phyloP scores from a whole-genome alignment of 805 yeast species.

The Wickerhamomyces rabaulensis region DNA sequence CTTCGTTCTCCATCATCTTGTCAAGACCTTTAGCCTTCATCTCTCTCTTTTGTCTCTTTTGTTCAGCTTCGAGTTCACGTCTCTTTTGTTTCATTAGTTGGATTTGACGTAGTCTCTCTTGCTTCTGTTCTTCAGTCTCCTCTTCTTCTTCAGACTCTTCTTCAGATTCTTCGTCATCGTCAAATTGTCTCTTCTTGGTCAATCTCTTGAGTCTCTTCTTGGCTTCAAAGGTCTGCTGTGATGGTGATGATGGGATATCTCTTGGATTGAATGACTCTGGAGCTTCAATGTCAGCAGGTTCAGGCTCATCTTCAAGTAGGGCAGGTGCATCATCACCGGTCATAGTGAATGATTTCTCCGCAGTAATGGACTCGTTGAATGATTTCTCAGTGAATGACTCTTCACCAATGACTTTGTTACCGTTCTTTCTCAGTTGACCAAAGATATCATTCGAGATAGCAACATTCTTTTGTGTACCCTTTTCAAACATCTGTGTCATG shows the following conservation, averaged over 20 bases:
- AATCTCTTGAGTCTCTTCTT: conserved; percentile 6
- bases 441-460: conserved; percentile 8
- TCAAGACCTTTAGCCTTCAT: conserved; percentile 54
- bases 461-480: conserved; percentile 12
- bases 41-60: conserved; percentile 37
- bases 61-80: conserved; percentile 19
- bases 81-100: conserved; percentile 18
- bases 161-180: conserved; percentile 14
- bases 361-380: neutral
- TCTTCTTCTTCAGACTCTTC: conserved; percentile 21
- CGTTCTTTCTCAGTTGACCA: conserved; percentile 11
- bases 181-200: conserved; percentile 4
- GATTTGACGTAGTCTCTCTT: conserved; percentile 15
- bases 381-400: conserved; percentile 1
- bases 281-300: neutral
- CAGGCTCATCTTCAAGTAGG: neutral
- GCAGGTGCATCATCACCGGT: neutral
- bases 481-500: conserved; percentile 20
- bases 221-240: conserved; percentile 4
- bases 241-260: neutral
- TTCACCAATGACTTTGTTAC: conserved; percentile 5
- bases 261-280: conserved; percentile 2
- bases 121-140: conserved; percentile 16
- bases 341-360: neutral
- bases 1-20: conserved; percentile 71